Base-by-base conservation (phyloP, 345 rosid genomes). In the Populus tremula region DNA sequence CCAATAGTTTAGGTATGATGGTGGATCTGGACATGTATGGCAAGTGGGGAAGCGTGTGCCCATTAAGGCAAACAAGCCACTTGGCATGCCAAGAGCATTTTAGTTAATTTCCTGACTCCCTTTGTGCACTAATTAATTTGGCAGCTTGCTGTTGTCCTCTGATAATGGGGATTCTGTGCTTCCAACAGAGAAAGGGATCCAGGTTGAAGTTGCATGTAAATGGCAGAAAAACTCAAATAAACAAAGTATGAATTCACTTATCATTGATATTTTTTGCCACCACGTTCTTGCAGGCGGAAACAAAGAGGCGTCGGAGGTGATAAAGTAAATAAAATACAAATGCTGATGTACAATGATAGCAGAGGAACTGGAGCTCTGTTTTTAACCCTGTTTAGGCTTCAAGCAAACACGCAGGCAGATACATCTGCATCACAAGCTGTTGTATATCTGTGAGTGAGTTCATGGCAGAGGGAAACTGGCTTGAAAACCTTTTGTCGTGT, bases 281-380 rank as follows among this genome's bases (percentile, higher is more conserved):
- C 67, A 29, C 64, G 53, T 74, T 71, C 23, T 81, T 78, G 72
- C 91, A 91, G 96, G 96, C 89, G 85, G 96, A 89, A 69, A 79
- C 92, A 31, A 91, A 91, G 82, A 84, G 96, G 21, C 86, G 89
- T 2, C 86, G 96, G 77, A 87, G 93, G 81, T 81, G 81, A 80
- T 38, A 43, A 36, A 45, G 63, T 63, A 31, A 31, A 50, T 61
- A 76, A 56, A 33, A 5, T 14, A 36, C 73, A 41, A 5, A 39
- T 31, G 73, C 73, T 35, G 69, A 67, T 64, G 49, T 77, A 61
- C 77, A 69, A 50, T n/a, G 71, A 71, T 71, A 69, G 49, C 23
- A 53, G 71, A 71, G 63, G 66, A n/a, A 68, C 38, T 20, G 61
- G 71, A 67, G 59, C 25, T 41, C 78, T 74, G 67, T 29, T 78